Evolutionary conservation across 768 basidiomycete species (phyloP).

Genomic region (Asterophora parasitica): DNA sequence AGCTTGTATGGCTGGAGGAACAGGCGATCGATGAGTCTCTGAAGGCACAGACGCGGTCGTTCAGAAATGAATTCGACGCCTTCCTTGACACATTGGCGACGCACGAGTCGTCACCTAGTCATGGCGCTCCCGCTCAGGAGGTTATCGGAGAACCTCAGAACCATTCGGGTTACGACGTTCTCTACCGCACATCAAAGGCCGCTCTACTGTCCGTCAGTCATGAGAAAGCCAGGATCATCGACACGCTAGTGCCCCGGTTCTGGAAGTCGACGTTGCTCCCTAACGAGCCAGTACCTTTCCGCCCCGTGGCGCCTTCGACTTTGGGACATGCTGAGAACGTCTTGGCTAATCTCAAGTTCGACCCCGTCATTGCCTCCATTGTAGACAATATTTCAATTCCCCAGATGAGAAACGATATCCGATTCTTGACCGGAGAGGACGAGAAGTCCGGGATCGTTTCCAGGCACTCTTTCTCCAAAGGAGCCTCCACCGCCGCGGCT

Average conservation of each 20-base stretch:
- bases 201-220: conserved; percentile 47
- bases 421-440: conserved; percentile 84
- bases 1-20: conserved; percentile 61
- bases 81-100: conserved; percentile 29
- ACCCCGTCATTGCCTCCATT: conserved; percentile 62
- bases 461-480: conserved; percentile 77
- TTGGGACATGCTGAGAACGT: conserved; percentile 52
- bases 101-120: conserved; percentile 2
- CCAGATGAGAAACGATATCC: conserved; percentile 65
- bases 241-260: conserved; percentile 62
- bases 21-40: conserved; percentile 45
- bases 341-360: conserved; percentile 57
- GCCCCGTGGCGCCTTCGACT: conserved; percentile 55
- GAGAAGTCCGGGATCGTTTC: conserved; percentile 64
- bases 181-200: conserved; percentile 38
- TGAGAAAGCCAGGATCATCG: conserved; percentile 41
- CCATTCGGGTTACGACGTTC: conserved; percentile 26
- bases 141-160: conserved; percentile 12
- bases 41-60: conserved; percentile 25
- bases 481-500: conserved; percentile 57
- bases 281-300: conserved; percentile 36
- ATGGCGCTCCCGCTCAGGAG: conserved; percentile 13
- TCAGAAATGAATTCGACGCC: conserved; percentile 27
- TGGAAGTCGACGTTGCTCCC: conserved; percentile 71
- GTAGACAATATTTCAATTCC: conserved; percentile 64